phyloP scores from a whole-genome alignment of 768 basidiomycete genomes.

The Suillus brevipes region DNA sequence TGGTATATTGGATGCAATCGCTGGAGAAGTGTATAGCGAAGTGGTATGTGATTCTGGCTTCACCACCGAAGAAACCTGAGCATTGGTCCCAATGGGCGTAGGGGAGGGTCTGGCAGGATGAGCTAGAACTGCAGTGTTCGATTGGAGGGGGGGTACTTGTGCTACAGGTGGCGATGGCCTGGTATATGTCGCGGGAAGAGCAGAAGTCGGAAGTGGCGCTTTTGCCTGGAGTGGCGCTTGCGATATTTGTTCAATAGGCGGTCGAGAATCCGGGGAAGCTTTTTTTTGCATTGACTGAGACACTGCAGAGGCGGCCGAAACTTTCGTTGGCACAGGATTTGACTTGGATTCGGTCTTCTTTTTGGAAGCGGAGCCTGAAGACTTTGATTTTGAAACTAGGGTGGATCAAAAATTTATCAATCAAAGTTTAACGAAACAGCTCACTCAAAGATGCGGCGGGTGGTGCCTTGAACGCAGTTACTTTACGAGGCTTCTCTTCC shows the following conservation, averaged over 20 bases:
- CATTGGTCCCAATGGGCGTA: neutral
- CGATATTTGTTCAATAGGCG: neutral
- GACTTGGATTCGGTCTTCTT: neutral
- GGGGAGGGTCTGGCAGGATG: neutral
- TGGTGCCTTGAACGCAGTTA: slow-evolving; percentile 14
- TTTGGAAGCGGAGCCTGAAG: neutral
- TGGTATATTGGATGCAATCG: slow-evolving; percentile 12
- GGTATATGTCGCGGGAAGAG: slow-evolving; percentile 1
- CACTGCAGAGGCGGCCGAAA: neutral
- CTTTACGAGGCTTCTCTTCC: slow-evolving; percentile 21
- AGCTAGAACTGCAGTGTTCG: neutral
- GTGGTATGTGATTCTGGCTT: slow-evolving; percentile 22
- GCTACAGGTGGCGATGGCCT: neutral
- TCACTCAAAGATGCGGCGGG: slow-evolving; percentile 9
- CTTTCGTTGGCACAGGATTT: neutral
- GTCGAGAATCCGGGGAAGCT: neutral
- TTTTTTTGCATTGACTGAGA: neutral
- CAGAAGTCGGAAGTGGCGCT: slow-evolving; percentile 4
- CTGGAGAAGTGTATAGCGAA: slow-evolving; percentile 4
- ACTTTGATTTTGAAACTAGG: slow-evolving; percentile 4
- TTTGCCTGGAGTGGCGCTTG: neutral
- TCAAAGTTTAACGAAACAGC: neutral
- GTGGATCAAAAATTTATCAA: neutral
- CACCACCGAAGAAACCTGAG: slow-evolving; percentile 15
- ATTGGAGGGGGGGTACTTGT: neutral